Evolutionary conservation across 2,329 filamentous ascomycete species (phyloP), one percentile per base, ranked within the genome.

Genomic region (Fusarium sp.): DNA sequence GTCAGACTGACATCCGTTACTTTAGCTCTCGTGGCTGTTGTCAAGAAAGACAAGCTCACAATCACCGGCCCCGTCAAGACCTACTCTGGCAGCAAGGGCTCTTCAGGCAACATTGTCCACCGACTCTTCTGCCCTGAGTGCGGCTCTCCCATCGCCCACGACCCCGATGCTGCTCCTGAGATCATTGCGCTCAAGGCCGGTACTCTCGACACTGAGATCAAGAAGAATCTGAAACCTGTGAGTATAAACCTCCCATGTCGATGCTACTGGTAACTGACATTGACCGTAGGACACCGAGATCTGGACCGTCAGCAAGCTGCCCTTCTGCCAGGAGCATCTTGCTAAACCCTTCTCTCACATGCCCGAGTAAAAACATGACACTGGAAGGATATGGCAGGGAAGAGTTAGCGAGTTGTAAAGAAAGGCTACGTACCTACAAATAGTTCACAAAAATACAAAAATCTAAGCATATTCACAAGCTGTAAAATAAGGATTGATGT

Each of bases 171-270:
- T n/a, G 90, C 90, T n/a, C 90, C 90, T 41, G 86, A 88, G 73
- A 92, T 93, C 83, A 92, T 92, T 76, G 91, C 90, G 70, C 82
- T 92, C 79, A 93, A 93, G 88, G 91, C 86, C 39, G 91, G 91
- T 66, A 90, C 89, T 28, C 84, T 93, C 58, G 88, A 89, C 76
- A 82, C 82, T 3, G 89, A 91, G 80, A 87, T 91, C 78, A 92
- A 92, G 89, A 90, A 91, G 87, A 87, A 81, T 42, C 84, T 93
- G 75, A 91, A 92, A 87, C 91, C 91, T 62, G 87, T 89, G 77
- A 75, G 87, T 84, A 28, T 41, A 44, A 32, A 26, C 14, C 13
- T 38, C 5, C n/a, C 9, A 30, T 15, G 28, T 10, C 24, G 11
- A 30, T 14, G 28, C 12, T 15, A 8, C 24, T 36, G 42, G 28